A percentile compares a stretch with the other conserved stretches of the same genome.
These are phyloP conservation scores for Leccinum pellstonianum DNA, from an alignment of 768 basidiomycete genomes.

Conservation along the genomic window DNA sequence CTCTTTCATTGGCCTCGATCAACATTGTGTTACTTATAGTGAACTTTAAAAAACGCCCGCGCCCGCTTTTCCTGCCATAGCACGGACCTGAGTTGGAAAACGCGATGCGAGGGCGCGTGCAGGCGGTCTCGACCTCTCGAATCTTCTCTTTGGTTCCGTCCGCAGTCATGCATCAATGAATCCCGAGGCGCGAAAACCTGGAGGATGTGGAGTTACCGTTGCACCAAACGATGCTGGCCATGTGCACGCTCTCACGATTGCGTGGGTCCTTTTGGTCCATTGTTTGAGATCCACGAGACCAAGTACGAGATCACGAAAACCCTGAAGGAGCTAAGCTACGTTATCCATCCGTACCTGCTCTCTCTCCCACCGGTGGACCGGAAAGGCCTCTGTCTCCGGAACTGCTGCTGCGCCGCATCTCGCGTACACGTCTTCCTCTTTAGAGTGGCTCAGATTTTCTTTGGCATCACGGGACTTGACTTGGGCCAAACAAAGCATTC, in stretches of 20 bases:
- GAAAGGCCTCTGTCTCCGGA: constrained; percentile 2
- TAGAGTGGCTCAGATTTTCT: neutral
- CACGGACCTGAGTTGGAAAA: neutral
- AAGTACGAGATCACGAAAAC: constrained; percentile 26
- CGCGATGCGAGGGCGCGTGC: neutral
- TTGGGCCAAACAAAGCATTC: neutral
- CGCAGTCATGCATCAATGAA: neutral
- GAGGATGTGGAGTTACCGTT: constrained; percentile 8
- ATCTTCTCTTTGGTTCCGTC: neutral
- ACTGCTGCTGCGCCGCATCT: neutral
- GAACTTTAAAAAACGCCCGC: constrained; percentile 24
- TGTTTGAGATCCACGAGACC: constrained; percentile 22
- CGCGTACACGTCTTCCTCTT: constrained; percentile 2
- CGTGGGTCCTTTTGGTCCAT: neutral
- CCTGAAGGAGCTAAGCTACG: constrained; percentile 35
- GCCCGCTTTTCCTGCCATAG: neutral
- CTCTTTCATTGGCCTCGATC: constrained; percentile 23
- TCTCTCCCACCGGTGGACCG: neutral
- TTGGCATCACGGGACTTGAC: neutral
- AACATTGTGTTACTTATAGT: constrained; percentile 14
- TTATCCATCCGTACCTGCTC: constrained; percentile 12
- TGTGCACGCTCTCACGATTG: constrained; percentile 6
- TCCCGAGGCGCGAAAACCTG: neutral
- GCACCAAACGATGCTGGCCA: constrained; percentile 1
- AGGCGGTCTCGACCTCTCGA: constrained; percentile 4